Evolutionary conservation across 371 early-diverging fungal genomes (phyloP), one percentile per base, ranked within the genome.

Genomic region (Lichtheimia ramosa): DNA sequence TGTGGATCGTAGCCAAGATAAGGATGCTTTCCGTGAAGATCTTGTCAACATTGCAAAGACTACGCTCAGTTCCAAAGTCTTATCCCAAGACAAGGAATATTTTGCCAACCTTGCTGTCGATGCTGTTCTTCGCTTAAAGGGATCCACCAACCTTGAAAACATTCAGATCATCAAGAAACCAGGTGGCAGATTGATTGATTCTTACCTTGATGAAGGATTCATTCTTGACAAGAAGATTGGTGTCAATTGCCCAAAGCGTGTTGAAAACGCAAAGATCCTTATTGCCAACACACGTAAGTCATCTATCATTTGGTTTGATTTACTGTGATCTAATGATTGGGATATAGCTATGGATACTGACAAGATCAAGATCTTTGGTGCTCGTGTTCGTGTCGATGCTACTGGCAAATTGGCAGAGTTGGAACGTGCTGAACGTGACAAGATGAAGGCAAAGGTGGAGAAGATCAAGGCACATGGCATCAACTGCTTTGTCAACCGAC

Each of bases 291-390:
- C 99, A 62, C 91, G 93, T 92, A 83, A 77, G 83, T 34, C 2
- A 8, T 34, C 2, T 34, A 1, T 34, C 8, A 8, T 51, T 18
- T 8, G 40, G 28, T 23, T 5, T 16, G 7, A 40, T 57, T 39
- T 2, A 34, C 43, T 24, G 14, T 41, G 28, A 24, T n/a, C 21
- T 18, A 40, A 54, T 34, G 15, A n/a, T 24, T 42, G 2, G 16
- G 42, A 25, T 49, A 15, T 74, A 87, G 92, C 98, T 53, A 96
- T 99, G 97, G 99, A 99, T 80, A 96, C 98, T 16, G 99, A 99
- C 75, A 99, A 99, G 79, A 95, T 99, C 79, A 99, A 99, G 86
- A 93, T 99, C 56, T 99, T 98, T 80, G 99, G 99, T 61, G 98
- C 99, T 28, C 93, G 98, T 63, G 92, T 99, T 51, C 90, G 93